These are phyloP conservation scores for Lagenidium giganteum DNA, from an alignment of 352 stramenopile genomes.

Conservation along the genomic window DNA sequence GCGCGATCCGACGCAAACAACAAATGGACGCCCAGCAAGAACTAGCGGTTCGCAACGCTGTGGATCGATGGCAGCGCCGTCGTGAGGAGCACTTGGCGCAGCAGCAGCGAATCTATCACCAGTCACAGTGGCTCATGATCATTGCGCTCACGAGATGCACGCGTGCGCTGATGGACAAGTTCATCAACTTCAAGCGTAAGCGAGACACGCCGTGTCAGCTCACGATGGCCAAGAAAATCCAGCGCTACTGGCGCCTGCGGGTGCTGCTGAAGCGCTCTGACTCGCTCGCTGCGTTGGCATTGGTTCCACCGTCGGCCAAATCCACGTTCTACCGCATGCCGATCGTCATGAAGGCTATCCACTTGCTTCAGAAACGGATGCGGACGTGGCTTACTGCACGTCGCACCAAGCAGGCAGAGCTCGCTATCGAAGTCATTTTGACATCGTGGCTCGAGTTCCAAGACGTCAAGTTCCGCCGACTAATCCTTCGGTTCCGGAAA, in stretches of 20 bases:
- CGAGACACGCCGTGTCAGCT: slow-evolving; percentile 28
- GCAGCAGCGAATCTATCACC: slow-evolving; percentile 26
- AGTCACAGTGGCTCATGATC: slow-evolving; percentile 60
- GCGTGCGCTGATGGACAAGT: slow-evolving; percentile 30
- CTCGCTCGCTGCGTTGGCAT: slow-evolving; percentile 12
- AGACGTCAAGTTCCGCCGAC: slow-evolving; percentile 75
- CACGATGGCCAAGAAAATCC: slow-evolving; percentile 48
- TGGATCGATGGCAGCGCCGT: slow-evolving; percentile 51
- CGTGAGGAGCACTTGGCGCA: slow-evolving; percentile 29
- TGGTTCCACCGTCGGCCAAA: slow-evolving; percentile 12
- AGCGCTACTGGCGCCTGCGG: slow-evolving; percentile 45
- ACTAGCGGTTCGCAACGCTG: slow-evolving; percentile 20
- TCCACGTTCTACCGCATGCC: slow-evolving; percentile 48
- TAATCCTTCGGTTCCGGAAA: slow-evolving; percentile 75
- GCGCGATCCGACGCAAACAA: slow-evolving; percentile 46
- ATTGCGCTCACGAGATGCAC: slow-evolving; percentile 28
- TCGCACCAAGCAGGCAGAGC: slow-evolving; percentile 11
- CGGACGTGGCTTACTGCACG: slow-evolving; percentile 33
- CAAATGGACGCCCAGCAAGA: slow-evolving; percentile 39
- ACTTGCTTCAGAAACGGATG: slow-evolving; percentile 32
- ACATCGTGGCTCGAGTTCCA: slow-evolving; percentile 78
- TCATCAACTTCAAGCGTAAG: slow-evolving; percentile 33
- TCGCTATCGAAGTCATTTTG: slow-evolving; percentile 45
- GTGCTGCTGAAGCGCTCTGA: slow-evolving; percentile 20
- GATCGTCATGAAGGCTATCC: slow-evolving; percentile 33